phyloP scores from a whole-genome alignment of 129 eudicot species.

The Pittosporum tobira region DNA sequence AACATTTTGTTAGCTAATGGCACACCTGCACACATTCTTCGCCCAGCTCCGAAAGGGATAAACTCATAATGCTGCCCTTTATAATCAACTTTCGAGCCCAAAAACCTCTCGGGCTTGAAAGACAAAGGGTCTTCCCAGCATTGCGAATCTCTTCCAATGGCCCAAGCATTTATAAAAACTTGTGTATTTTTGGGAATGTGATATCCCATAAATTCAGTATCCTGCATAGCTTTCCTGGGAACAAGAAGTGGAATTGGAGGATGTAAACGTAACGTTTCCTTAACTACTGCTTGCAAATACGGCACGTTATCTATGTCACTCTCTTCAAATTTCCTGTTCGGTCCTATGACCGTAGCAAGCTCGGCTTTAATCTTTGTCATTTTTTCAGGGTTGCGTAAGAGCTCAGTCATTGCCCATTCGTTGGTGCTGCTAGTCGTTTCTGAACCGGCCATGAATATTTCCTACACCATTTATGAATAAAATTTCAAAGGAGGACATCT shows the following conservation, averaged over 20 bases:
- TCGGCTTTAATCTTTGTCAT: constrained; percentile 16
- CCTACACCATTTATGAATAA: constrained; percentile 10
- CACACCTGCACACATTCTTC: constrained; percentile 27
- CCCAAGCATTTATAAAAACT: constrained; percentile 24
- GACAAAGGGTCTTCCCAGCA: constrained; percentile 23
- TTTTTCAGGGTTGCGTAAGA: constrained; percentile 6
- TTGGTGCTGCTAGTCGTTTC: constrained; percentile 19
- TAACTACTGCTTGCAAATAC: constrained; percentile 17
- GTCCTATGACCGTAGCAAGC: constrained; percentile 9
- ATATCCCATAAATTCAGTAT: constrained; percentile 19
- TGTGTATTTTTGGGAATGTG: constrained; percentile 22
- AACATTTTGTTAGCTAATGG: constrained; percentile 28
- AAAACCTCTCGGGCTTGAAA: constrained; percentile 29
- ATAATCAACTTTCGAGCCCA: constrained; percentile 18
- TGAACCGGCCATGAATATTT: constrained; percentile 26
- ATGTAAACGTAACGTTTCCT: constrained; percentile 16
- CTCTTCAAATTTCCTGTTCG: constrained; percentile 11
- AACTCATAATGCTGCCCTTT: constrained; percentile 21
- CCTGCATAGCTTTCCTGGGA: constrained; percentile 20
- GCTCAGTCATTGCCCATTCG: constrained; percentile 24
- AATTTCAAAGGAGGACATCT: neutral
- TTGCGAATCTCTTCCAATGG: constrained; percentile 25
- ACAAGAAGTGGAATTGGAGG: constrained; percentile 26
- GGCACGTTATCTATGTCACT: constrained; percentile 17
- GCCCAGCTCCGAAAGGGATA: constrained; percentile 31